phyloP scores from a whole-genome alignment of 495 filamentous ascomycete genomes.

The Annulohypoxylon stygium region DNA sequence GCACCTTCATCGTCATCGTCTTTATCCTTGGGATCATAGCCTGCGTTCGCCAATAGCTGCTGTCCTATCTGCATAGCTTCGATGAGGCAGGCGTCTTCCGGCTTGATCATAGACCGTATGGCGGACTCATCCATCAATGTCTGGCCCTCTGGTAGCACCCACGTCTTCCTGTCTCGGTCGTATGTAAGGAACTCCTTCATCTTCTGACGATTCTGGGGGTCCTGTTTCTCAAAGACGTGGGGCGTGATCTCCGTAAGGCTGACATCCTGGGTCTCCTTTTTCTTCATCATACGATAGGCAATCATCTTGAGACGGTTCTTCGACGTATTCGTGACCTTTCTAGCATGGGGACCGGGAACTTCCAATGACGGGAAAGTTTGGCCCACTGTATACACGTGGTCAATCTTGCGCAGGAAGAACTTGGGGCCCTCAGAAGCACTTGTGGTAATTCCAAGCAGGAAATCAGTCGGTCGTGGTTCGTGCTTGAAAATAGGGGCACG shows the following conservation, averaged over 20 bases:
- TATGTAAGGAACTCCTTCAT: constrained; percentile 96
- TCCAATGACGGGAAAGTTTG: constrained; percentile 92
- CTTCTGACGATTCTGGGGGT: constrained; percentile 95
- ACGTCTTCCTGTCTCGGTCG: constrained; percentile 83
- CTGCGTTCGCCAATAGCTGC: constrained; percentile 81
- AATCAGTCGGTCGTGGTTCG: constrained; percentile 80
- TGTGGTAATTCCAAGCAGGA: constrained; percentile 83
- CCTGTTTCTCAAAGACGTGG: constrained; percentile 89
- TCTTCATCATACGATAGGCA: constrained; percentile 84
- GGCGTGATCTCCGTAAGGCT: constrained; percentile 83
- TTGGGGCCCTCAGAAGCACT: constrained; percentile 78
- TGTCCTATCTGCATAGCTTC: constrained; percentile 97
- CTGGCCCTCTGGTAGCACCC: constrained; percentile 80
- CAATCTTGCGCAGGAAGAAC: constrained; percentile 87
- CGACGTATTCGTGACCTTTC: constrained; percentile 91
- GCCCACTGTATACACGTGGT: constrained; percentile 89
- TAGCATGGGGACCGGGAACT: constrained; percentile 91
- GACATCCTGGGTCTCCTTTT: constrained; percentile 75
- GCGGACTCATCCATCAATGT: constrained; percentile 78
- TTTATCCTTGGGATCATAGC: constrained; percentile 74
- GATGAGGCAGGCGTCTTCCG: constrained; percentile 92
- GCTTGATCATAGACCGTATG: constrained; percentile 88
- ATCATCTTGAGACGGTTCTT: constrained; percentile 98
- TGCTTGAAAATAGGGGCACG: constrained; percentile 94
- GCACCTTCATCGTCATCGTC: constrained; percentile 70